Base-by-base conservation (phyloP, 2,329 filamentous ascomycete species). In the Remersonia thermophila region DNA sequence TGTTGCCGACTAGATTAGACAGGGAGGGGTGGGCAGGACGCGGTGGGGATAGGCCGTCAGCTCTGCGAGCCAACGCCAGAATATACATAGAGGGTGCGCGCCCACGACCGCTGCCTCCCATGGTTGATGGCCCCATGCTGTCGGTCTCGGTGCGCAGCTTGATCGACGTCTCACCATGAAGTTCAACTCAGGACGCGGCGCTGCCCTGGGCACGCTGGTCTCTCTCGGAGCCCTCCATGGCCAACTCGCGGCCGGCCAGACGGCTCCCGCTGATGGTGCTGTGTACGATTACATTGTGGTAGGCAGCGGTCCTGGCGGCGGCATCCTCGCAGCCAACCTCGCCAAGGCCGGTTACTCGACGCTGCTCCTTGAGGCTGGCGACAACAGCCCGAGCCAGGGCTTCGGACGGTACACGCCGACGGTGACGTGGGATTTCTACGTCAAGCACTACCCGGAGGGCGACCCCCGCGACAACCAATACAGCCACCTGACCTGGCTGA, bases 321-420 rank as follows among this genome's bases (percentile, higher is more conserved):
- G 61, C 14, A 66, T 68, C 17, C 50, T 72, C 6, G 66, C 69
- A 17, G 59, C 62, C 35, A 60, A 68, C 35, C 61, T 74, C 29
- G 67, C 69, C 11, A 57, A 64, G 32, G 64, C 63, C 17, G 69
- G 69, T 34, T 59, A 66, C 52, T 68, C 62, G 36, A 65, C 67
- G 6, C 58, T 73, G 15, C 58, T 74, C 3, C 59, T 73, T 18
- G 69, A 73, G 47, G 69, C 68, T 11, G 69, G 68, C 33, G 65
- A 69, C 40, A 66, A 73, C 44, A 63, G 62, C 27, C 45, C 46
- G 11, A 50, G 54, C 28, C 47, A 59, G 39, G 58, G 62, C 40
- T 60, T 65, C 38, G 56, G 60, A 11, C 60, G 70, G 4, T 65
- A 66, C 5, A 60, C 61, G 43, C 53, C 58, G 29, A 36, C 30